Evolutionary conservation across 768 basidiomycete species (phyloP), one percentile per base, ranked within the genome.

Genomic region (Candolleomyces efflorescens): DNA sequence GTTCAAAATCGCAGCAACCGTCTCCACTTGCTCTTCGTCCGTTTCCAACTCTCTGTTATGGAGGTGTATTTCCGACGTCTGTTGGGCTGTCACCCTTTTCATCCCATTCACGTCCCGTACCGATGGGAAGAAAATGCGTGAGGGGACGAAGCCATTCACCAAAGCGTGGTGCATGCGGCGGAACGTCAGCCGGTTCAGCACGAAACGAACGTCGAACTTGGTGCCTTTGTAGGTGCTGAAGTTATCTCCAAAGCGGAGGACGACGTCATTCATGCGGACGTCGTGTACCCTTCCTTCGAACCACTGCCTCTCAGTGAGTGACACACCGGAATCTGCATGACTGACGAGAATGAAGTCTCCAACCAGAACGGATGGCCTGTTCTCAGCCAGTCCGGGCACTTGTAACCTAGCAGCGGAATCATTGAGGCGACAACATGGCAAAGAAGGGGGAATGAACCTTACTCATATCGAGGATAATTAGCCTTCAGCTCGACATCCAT

Each of bases 161-260:
- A 85, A 63, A 0, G 80, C 81, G 56, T 83, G 78, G 59, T 85
- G 83, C 73, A 82, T 82, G 46, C 84, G 71, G 4, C 81, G 75
- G 15, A 79, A 72, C 0, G 83, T 74, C 20, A 81, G 66, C 13
- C 84, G 78, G 60, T 84, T 84, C 48, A 84, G 68, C 47, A 77
- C 74, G 67, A 86, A 87, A 2, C 77, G 76, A 3, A 85, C 81
- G 55, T 82, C 78, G 65, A 79, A 82, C 53, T 69, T 73, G 46
- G 69, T 75, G 4, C 73, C 73, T 38, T 59, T 62, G 61, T 70
- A 72, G 24, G 65, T 68, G 62, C 66, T 74, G 68, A 86, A 86
- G 0, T 67, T 69, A 2, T 72, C 65, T 51, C 74, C 65, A 66
- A 86, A 83, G 26, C 70, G 68, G 3, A 86, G 73, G 39, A 73